Percentiles rank a stretch among this genome's conserved stretches.
These are phyloP conservation scores for Stephania japonica DNA, from an alignment of 164 flowering plant species.

Conservation along the genomic window DNA sequence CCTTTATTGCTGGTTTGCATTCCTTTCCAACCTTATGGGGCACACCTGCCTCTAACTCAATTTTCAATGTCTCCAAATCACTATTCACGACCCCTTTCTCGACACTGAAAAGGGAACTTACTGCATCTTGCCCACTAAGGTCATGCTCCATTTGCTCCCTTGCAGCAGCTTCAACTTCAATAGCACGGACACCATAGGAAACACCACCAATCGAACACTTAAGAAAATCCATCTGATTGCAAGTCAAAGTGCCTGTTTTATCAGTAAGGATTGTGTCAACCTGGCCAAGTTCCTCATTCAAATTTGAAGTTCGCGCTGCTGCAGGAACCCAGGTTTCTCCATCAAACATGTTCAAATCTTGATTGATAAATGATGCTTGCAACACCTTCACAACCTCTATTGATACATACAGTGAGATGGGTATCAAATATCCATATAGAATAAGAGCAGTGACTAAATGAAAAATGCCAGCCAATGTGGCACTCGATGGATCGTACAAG, in stretches of 20 bases:
- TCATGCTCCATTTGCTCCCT: slow-evolving; percentile 67
- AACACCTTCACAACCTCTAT: slow-evolving; percentile 87
- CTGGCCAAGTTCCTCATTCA: slow-evolving; percentile 97
- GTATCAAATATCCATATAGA: slow-evolving; percentile 79
- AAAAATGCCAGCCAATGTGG: slow-evolving; percentile 42
- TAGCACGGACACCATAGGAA: slow-evolving; percentile 68
- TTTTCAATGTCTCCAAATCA: slow-evolving; percentile 32
- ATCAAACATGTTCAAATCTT: slow-evolving; percentile 79
- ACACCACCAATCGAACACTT: slow-evolving; percentile 92
- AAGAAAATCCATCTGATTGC: slow-evolving; percentile 95
- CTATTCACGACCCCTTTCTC: slow-evolving; percentile 13
- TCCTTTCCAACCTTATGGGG: slow-evolving; percentile 36
- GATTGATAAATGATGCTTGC: slow-evolving; percentile 80
- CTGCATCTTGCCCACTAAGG: slow-evolving; percentile 31
- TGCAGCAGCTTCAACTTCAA: slow-evolving; percentile 93
- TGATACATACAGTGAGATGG: slow-evolving; percentile 90
- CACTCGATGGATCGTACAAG: slow-evolving; percentile 42
- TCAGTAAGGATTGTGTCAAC: slow-evolving; percentile 89
- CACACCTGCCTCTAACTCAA: slow-evolving; percentile 52
- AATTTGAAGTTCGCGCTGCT: slow-evolving; percentile 80
- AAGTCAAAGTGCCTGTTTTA: slow-evolving; percentile 92
- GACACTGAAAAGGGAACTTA: slow-evolving; percentile 15
- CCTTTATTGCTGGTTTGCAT: slow-evolving; percentile 47
- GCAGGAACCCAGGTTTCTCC: slow-evolving; percentile 72
- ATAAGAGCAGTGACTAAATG: slow-evolving; percentile 87